Conservation (phyloP, 2,329 filamentous ascomycete species). For the Mycogone perniciosa region DNA sequence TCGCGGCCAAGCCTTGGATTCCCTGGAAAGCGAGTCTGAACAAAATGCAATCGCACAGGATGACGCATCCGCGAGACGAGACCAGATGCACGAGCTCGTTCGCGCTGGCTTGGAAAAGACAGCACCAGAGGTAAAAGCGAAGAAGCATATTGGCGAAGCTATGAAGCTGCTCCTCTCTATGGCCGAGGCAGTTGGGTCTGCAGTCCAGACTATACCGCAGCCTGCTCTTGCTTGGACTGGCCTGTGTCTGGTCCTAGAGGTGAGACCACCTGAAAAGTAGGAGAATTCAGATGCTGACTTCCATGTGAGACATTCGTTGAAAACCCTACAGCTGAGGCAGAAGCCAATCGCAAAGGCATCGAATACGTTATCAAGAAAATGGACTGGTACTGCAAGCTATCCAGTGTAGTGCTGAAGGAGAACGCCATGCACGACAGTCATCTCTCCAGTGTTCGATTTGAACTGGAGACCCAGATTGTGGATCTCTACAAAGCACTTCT, state of each 20-base stretch:
- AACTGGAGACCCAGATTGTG: conserved; percentile 23
- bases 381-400: conserved; percentile 33
- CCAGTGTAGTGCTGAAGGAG: conserved; percentile 21
- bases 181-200: conserved; percentile 21
- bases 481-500: conserved; percentile 34
- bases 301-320: conserved; percentile 20
- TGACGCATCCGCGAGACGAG: conserved; percentile 4
- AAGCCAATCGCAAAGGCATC: conserved; percentile 28
- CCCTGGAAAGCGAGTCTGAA: not conserved
- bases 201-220: conserved; percentile 24
- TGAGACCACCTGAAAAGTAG: conserved; percentile 7
- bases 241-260: conserved; percentile 29
- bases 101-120: conserved; percentile 23
- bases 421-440: conserved; percentile 8
- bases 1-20: not conserved
- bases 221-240: conserved; percentile 33
- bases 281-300: conserved; percentile 1
- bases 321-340: conserved; percentile 22
- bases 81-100: conserved; percentile 27
- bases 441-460: conserved; percentile 10
- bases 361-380: conserved; percentile 30
- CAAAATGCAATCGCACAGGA: conserved; percentile 1
- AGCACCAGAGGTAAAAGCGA: conserved; percentile 19
- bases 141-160: conserved; percentile 18
- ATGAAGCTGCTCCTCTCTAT: conserved; percentile 19